phyloP scores from a whole-genome alignment of 148 eudicot species.

The Rhododendron ovatum region DNA sequence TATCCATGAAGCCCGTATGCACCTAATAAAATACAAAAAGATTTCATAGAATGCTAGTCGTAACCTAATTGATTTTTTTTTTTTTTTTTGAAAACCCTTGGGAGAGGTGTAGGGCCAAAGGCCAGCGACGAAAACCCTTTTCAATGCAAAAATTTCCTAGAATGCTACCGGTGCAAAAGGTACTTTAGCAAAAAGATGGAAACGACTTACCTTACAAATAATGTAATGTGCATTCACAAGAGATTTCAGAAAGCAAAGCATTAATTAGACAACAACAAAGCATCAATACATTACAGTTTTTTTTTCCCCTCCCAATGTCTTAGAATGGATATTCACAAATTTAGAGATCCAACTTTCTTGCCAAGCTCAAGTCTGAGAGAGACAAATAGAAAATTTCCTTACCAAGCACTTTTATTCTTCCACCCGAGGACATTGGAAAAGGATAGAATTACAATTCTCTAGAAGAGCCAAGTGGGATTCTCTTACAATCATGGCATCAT shows the following conservation, averaged over 20 bases:
- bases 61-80: background rate
- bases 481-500: constrained; percentile 29
- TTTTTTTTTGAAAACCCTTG: background rate
- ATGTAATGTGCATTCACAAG: background rate
- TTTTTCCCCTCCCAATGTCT: background rate
- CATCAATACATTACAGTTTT: background rate
- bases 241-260: background rate
- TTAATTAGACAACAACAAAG: background rate
- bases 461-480: background rate
- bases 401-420: constrained; percentile 13
- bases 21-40: background rate
- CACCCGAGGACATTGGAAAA: background rate
- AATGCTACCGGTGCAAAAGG: too few species aligned
- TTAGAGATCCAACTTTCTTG: constrained; percentile 1
- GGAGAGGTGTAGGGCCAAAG: background rate
- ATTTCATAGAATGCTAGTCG: too few species aligned
- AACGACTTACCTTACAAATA: background rate
- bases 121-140: background rate
- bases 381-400: background rate
- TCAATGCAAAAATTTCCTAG: background rate
- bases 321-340: constrained; percentile 14
- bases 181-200: background rate
- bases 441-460: background rate
- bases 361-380: constrained; percentile 6
- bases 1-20: background rate